A percentile compares a stretch with the other conserved stretches of the same genome.
phyloP scores from a whole-genome alignment of 2,329 filamentous ascomycete species.

The Paramyrothecium sp. region DNA sequence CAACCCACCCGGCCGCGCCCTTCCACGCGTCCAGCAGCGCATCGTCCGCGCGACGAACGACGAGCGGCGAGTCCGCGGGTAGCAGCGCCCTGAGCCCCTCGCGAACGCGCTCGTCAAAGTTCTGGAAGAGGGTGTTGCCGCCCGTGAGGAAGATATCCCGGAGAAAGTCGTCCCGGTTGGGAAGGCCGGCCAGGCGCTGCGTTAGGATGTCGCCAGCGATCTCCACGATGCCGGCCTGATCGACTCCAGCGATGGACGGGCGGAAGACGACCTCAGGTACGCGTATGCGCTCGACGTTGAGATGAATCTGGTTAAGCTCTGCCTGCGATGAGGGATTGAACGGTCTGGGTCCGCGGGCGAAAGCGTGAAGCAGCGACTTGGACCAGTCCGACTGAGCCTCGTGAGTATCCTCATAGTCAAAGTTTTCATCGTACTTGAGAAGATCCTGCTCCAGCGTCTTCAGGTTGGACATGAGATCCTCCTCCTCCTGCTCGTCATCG shows the following conservation, averaged over 20 bases:
- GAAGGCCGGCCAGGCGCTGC: slow-evolving; percentile 66
- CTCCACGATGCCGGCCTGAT: slow-evolving; percentile 91
- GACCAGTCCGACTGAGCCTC: slow-evolving; percentile 96
- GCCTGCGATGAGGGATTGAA: slow-evolving; percentile 78
- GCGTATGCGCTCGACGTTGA: slow-evolving; percentile 94
- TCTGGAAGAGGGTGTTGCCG: slow-evolving; percentile 83
- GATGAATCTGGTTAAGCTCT: slow-evolving; percentile 82
- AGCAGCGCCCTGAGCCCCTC: slow-evolving; percentile 72
- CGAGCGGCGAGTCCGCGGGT: slow-evolving; percentile 66
- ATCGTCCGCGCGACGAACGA: slow-evolving; percentile 71
- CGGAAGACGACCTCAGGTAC: slow-evolving; percentile 93
- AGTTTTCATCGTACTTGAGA: slow-evolving; percentile 80
- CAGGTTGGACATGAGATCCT: slow-evolving; percentile 74
- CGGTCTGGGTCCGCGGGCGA: slow-evolving; percentile 81
- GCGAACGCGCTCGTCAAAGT: slow-evolving; percentile 80
- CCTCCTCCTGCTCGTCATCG: slow-evolving; percentile 90
- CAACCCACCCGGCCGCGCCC: slow-evolving; percentile 85
- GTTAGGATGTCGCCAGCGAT: slow-evolving; percentile 87
- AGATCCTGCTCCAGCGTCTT: slow-evolving; percentile 81
- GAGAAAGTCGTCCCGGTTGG: slow-evolving; percentile 66
- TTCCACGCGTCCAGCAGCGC: slow-evolving; percentile 87
- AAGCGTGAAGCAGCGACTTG: slow-evolving; percentile 86
- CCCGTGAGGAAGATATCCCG: slow-evolving; percentile 91
- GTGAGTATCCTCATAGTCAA: slow-evolving; percentile 88
- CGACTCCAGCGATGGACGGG: slow-evolving; percentile 84